These are phyloP conservation scores for Mortierella sp. DNA, from an alignment of 371 early-diverging fungal species.

Conservation along the genomic window DNA sequence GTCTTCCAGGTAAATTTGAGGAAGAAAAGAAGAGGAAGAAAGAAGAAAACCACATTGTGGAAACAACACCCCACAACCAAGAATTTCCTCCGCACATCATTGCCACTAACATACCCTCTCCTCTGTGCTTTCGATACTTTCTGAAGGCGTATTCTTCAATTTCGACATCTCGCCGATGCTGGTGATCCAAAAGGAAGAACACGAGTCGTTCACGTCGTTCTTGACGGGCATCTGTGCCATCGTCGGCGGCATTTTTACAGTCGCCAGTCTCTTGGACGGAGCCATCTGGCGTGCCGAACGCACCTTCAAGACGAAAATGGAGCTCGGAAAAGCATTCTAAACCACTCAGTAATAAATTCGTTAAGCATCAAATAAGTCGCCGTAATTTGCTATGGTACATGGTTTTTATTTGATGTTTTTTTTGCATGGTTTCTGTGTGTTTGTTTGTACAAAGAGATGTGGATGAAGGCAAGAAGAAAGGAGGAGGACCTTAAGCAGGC, in stretches of 20 bases:
- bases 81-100: background rate
- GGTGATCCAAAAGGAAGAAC: conserved; percentile 85
- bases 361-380: too few relatives aligned
- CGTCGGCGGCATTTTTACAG: conserved; percentile 94
- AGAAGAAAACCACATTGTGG: too few relatives aligned
- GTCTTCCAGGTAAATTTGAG: conserved; percentile 74
- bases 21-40: background rate
- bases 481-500: too few relatives aligned
- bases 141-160: conserved; percentile 89
- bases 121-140: background rate
- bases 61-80: background rate
- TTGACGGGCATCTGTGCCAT: conserved; percentile 93
- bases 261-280: conserved; percentile 90
- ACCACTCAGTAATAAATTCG: background rate
- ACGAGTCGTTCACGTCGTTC: conserved; percentile 85
- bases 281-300: conserved; percentile 88
- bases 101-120: background rate
- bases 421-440: background rate
- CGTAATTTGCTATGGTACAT: background rate
- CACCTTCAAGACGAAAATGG: conserved; percentile 80
- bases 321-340: conserved; percentile 79
- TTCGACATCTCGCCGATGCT: conserved; percentile 97
- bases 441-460: background rate
- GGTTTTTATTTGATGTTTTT: background rate
- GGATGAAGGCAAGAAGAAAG: background rate